phyloP scores from a whole-genome alignment of 805 yeast species.

The Saturnispora gosingensis region DNA sequence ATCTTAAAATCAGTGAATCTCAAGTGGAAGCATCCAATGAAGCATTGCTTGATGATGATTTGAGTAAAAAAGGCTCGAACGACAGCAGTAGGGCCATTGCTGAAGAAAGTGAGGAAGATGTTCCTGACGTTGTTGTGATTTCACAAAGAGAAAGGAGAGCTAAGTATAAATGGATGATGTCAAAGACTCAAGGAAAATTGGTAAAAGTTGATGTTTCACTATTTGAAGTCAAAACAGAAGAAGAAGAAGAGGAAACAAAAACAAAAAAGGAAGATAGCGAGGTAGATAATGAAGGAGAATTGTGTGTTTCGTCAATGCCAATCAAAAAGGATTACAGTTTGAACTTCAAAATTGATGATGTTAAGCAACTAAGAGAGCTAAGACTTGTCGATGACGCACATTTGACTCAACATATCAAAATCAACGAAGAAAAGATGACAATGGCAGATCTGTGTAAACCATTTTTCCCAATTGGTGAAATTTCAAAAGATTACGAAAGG shows the following conservation, averaged over 20 bases:
- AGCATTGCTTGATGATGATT: not conserved
- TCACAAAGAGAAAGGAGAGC: slow-evolving; percentile 4
- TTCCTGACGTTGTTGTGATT: slow-evolving; percentile 5
- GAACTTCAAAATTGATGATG: slow-evolving; percentile 12
- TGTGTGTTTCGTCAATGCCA: not conserved
- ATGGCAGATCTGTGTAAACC: slow-evolving; percentile 69
- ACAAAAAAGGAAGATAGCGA: slow-evolving; percentile 7
- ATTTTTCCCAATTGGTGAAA: slow-evolving; percentile 53
- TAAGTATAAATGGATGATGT: slow-evolving; percentile 10
- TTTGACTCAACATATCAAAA: slow-evolving; percentile 31
- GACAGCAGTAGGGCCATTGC: not conserved
- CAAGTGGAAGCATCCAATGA: slow-evolving; percentile 6
- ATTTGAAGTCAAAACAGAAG: slow-evolving; percentile 2
- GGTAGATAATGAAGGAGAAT: slow-evolving; percentile 8
- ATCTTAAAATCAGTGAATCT: slow-evolving; percentile 7
- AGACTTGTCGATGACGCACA: slow-evolving; percentile 33
- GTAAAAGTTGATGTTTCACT: slow-evolving; percentile 5
- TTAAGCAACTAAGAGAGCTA: slow-evolving; percentile 23
- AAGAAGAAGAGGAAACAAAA: slow-evolving; percentile 1
- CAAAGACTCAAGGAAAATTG: slow-evolving; percentile 2
- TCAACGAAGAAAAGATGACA: slow-evolving; percentile 47
- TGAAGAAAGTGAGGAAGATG: not conserved
- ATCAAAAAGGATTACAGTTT: slow-evolving; percentile 8
- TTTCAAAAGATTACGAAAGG: slow-evolving; percentile 46
- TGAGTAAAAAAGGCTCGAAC: too few species aligned